Conservation (phyloP, 768 basidiomycete species). For the Mycena capillaripes region DNA sequence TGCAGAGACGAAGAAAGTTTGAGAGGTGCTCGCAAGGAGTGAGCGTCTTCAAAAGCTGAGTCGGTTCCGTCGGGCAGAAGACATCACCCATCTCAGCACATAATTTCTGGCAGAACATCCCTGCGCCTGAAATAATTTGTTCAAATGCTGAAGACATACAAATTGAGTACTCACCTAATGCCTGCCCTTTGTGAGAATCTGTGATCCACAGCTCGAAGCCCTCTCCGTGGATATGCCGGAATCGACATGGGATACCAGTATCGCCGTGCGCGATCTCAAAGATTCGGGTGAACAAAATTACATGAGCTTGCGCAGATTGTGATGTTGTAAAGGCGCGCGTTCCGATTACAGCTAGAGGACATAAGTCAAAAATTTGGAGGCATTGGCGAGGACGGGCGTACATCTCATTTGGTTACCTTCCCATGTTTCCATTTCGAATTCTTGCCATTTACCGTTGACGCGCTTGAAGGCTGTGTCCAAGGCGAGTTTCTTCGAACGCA, state of each 20-base stretch:
- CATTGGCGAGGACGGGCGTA: neutral
- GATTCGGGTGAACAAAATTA: slow-evolving; percentile 39
- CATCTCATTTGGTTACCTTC: slow-evolving; percentile 12
- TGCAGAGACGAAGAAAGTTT: slow-evolving; percentile 39
- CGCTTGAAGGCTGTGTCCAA: slow-evolving; percentile 21
- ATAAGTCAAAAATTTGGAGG: neutral
- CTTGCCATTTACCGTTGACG: slow-evolving; percentile 4
- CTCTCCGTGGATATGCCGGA: slow-evolving; percentile 42
- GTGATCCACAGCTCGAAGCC: slow-evolving; percentile 40
- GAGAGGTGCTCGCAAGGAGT: slow-evolving; percentile 45
- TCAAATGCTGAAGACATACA: neutral
- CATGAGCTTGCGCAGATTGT: slow-evolving; percentile 43
- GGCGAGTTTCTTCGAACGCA: slow-evolving; percentile 11
- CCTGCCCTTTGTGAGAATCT: slow-evolving; percentile 45
- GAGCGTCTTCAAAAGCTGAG: slow-evolving; percentile 29
- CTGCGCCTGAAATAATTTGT: slow-evolving; percentile 27
- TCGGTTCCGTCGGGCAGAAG: slow-evolving; percentile 25
- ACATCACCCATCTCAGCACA: slow-evolving; percentile 7
- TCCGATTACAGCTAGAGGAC: slow-evolving; percentile 36
- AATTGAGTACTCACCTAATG: slow-evolving; percentile 28
- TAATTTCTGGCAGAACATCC: slow-evolving; percentile 27
- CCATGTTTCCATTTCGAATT: slow-evolving; percentile 19
- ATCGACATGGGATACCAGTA: slow-evolving; percentile 35
- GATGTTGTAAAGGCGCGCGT: slow-evolving; percentile 43
- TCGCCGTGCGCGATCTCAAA: slow-evolving; percentile 38